Conservation (phyloP, 306 rosid species). For the Carpinus fangiana region DNA sequence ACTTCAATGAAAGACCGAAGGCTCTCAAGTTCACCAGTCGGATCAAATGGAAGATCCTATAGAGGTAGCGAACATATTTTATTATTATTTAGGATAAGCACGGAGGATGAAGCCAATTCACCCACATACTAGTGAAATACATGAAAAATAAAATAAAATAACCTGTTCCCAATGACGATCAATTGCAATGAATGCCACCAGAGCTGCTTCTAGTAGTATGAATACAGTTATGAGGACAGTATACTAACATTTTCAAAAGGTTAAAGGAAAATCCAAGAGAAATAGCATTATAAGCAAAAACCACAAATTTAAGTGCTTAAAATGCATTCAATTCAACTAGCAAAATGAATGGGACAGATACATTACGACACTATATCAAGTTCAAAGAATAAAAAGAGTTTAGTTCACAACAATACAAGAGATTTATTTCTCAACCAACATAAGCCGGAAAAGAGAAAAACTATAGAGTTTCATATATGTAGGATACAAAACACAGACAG, state of each 20-base stretch:
- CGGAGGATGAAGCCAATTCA: conserved; percentile 6
- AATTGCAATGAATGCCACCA: conserved; percentile 76
- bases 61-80: conserved; percentile 24
- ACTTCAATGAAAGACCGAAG: conserved; percentile 66
- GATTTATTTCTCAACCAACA: conserved; percentile 23
- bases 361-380: background rate
- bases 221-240: conserved; percentile 53
- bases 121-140: background rate
- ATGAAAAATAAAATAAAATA: background rate
- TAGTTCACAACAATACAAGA: conserved; percentile 14
- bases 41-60: conserved; percentile 87
- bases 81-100: conserved; percentile 19
- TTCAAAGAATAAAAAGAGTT: conserved; percentile 8
- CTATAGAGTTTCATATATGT: background rate
- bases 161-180: conserved; percentile 89
- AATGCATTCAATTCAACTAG: background rate
- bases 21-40: conserved; percentile 75
- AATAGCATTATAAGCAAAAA: conserved; percentile 1
- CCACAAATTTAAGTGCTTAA: background rate
- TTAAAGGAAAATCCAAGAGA: conserved; percentile 41
- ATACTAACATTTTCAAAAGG: conserved; percentile 57
- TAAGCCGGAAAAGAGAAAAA: conserved; percentile 10
- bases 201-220: conserved; percentile 61
- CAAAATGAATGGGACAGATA: background rate
- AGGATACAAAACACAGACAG: conserved; percentile 98